phyloP scores from a whole-genome alignment of 2,329 filamentous ascomycete genomes.

The Aquanectria penicillioides region DNA sequence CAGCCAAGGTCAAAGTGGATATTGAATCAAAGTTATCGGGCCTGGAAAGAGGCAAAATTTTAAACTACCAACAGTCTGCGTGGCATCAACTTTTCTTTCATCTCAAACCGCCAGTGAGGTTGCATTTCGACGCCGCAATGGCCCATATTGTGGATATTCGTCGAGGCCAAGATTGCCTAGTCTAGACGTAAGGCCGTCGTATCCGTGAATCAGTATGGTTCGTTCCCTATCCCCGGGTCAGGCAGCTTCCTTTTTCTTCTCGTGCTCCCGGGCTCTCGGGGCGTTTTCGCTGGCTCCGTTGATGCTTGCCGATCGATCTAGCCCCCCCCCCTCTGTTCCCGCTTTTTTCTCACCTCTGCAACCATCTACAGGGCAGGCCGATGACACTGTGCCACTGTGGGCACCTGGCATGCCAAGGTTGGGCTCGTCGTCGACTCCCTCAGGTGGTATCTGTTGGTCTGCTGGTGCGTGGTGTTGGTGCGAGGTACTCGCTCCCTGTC shows the following conservation, averaged over 20 bases:
- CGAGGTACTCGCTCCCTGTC: not conserved
- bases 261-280: too few relatives aligned
- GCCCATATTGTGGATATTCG: not conserved
- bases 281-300: too few relatives aligned
- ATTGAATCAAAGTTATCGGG: not conserved
- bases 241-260: not conserved
- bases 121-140: too few relatives aligned
- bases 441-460: too few relatives aligned
- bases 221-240: not conserved
- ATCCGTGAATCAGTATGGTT: not conserved
- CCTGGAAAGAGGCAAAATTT: not conserved
- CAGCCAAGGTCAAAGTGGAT: not conserved
- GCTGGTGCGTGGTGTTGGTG: not conserved
- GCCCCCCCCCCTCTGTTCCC: not conserved
- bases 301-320: not conserved
- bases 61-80: not conserved
- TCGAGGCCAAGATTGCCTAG: not conserved
- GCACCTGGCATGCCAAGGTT: not conserved
- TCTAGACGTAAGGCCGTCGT: not conserved
- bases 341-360: not conserved
- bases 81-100: not conserved
- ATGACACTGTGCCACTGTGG: too few relatives aligned
- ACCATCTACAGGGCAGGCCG: too few relatives aligned
- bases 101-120: too few relatives aligned
- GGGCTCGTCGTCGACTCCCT: not conserved